phyloP scores from a whole-genome alignment of 2,329 filamentous ascomycete species.

The Akanthomyces muscarius region DNA sequence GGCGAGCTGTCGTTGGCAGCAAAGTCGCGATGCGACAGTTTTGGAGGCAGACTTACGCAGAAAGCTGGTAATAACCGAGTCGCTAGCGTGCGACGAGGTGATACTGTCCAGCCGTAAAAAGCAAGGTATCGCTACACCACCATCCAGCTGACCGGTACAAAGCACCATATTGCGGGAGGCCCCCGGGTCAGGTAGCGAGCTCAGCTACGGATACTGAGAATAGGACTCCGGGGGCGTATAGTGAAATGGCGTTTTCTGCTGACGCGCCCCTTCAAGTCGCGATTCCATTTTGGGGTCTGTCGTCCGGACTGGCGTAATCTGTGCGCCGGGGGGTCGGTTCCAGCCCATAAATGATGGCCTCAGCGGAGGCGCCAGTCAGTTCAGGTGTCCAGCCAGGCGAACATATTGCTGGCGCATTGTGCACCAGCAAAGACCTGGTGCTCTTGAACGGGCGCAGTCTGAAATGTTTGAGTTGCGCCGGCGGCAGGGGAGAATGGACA shows the following conservation, averaged over 20 bases:
- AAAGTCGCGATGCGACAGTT: background rate
- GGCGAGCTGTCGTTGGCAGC: background rate
- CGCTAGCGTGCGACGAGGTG: background rate
- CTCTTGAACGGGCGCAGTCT: background rate
- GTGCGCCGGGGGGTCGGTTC: slow-evolving; percentile 6
- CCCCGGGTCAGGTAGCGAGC: background rate
- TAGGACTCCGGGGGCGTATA: background rate
- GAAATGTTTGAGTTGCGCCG: background rate
- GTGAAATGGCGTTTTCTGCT: slow-evolving; percentile 12
- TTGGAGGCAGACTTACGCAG: background rate
- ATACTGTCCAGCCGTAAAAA: background rate
- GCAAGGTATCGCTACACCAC: background rate
- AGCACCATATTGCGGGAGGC: background rate
- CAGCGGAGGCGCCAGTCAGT: background rate
- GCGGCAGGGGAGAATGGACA: background rate
- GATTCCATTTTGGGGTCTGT: slow-evolving; percentile 15
- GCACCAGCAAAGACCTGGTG: background rate
- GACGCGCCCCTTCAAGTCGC: slow-evolving; percentile 8
- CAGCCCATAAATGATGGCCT: background rate
- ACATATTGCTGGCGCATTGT: background rate
- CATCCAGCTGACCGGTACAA: slow-evolving; percentile 2
- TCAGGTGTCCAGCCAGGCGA: background rate
- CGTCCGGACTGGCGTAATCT: slow-evolving; percentile 14
- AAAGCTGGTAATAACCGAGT: background rate
- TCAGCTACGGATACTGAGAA: background rate